A percentile compares a stretch with the other conserved stretches of the same genome.
Evolutionary conservation across 306 rosid genomes (phyloP).

Genomic region (Cicer pinnatifidum): DNA sequence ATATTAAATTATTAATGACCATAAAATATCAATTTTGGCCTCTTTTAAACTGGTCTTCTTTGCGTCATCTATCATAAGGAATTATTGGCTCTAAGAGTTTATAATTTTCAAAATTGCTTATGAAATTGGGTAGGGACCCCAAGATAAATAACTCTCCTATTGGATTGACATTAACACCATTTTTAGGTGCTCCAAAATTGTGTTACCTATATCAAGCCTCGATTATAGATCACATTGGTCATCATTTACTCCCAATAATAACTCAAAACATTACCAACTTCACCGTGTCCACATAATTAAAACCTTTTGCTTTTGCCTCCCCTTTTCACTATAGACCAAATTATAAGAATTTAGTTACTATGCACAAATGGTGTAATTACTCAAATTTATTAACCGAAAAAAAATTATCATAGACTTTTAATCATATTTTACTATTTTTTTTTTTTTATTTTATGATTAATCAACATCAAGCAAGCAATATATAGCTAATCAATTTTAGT

Average conservation of each 20-base stretch:
- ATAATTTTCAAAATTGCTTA: slow-evolving; percentile 47
- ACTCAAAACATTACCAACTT: neutral
- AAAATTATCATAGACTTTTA: too few relatives aligned
- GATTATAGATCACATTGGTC: neutral
- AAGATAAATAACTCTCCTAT: slow-evolving; percentile 34
- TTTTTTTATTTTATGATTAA: too few relatives aligned
- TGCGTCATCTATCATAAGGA: slow-evolving; percentile 60
- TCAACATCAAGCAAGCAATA: too few relatives aligned
- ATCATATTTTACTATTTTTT: too few relatives aligned
- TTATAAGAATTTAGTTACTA: slow-evolving; percentile 6
- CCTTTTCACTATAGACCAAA: neutral
- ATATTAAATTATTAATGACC: slow-evolving; percentile 45
- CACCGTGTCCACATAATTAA: neutral
- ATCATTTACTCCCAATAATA: neutral
- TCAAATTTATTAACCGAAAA: too few relatives aligned
- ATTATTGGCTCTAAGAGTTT: slow-evolving; percentile 48
- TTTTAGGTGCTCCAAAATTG: slow-evolving; percentile 24
- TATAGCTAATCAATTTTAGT: too few relatives aligned
- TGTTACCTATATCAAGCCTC: slow-evolving; percentile 2
- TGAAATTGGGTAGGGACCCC: slow-evolving; percentile 52
- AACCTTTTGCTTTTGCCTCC: neutral
- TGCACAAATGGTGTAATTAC: too few relatives aligned
- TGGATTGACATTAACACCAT: slow-evolving; percentile 51
- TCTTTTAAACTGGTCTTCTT: slow-evolving; percentile 65
- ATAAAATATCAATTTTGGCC: slow-evolving; percentile 45